Percentiles rank a stretch among this genome's conserved stretches.
phyloP scores from a whole-genome alignment of 768 basidiomycete species.

The Vararia minispora region DNA sequence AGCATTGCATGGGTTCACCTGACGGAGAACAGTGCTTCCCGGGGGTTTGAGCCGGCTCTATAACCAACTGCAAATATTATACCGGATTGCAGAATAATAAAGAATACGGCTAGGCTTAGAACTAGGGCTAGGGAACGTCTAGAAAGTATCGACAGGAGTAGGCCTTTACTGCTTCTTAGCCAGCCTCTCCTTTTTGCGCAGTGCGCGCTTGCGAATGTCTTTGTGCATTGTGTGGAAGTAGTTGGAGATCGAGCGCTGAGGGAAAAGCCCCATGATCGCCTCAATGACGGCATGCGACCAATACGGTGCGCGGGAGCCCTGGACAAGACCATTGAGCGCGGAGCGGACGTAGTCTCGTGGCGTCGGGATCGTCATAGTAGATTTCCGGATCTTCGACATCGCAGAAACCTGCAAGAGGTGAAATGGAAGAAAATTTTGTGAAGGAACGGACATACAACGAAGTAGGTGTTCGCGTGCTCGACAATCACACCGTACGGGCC shows the following conservation, averaged over 20 bases:
- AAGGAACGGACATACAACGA: conserved; percentile 57
- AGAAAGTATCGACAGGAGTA: too few relatives aligned
- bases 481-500: conserved; percentile 64
- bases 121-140: too few relatives aligned
- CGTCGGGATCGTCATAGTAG: conserved; percentile 61
- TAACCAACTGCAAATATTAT: too few relatives aligned
- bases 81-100: too few relatives aligned
- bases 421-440: not conserved
- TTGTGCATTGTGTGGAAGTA: conserved; percentile 63
- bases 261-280: conserved; percentile 9
- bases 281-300: conserved; percentile 11
- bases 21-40: too few relatives aligned
- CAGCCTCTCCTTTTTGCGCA: conserved; percentile 51
- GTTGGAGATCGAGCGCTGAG: conserved; percentile 7
- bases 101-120: too few relatives aligned
- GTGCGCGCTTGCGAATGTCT: conserved; percentile 57
- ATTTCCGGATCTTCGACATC: conserved; percentile 81
- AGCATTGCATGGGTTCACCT: too few relatives aligned
- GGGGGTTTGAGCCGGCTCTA: too few relatives aligned
- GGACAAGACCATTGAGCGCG: conserved; percentile 63
- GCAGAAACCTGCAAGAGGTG: conserved; percentile 92
- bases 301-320: conserved; percentile 57
- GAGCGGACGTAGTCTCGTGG: conserved; percentile 67
- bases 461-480: conserved; percentile 84
- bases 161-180: conserved; percentile 41